Percentiles rank a stretch among this genome's conserved stretches.
phyloP scores from a whole-genome alignment of 2,329 filamentous ascomycete species.

The Pseudogymnoascus sp. region DNA sequence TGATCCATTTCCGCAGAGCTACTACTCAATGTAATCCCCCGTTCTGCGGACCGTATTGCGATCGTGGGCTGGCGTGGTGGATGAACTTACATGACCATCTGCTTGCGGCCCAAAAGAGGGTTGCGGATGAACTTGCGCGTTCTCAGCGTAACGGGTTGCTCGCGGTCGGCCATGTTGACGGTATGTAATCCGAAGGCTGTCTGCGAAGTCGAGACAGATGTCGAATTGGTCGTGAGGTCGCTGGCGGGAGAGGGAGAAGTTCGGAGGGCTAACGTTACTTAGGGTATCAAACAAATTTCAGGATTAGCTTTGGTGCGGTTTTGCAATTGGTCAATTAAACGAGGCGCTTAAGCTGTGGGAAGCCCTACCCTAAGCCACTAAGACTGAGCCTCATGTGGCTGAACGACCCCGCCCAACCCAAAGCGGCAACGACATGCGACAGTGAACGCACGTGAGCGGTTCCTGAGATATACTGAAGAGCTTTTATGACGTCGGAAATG shows the following conservation, averaged over 20 bases:
- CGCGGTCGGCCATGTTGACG: slow-evolving; percentile 81
- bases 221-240: slow-evolving; percentile 23
- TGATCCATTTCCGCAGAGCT: slow-evolving; percentile 11
- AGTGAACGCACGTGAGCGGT: neutral
- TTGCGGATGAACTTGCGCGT: slow-evolving; percentile 99
- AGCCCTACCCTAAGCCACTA: slow-evolving; percentile 10
- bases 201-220: slow-evolving; percentile 27
- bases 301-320: slow-evolving; percentile 12
- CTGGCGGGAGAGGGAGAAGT: slow-evolving; percentile 15
- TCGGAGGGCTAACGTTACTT: slow-evolving; percentile 12
- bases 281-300: slow-evolving; percentile 12
- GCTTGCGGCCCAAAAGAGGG: slow-evolving; percentile 95
- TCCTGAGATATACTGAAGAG: neutral
- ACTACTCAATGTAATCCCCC: slow-evolving; percentile 13
- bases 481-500: slow-evolving; percentile 6
- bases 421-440: slow-evolving; percentile 4
- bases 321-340: neutral
- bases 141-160: slow-evolving; percentile 72
- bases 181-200: slow-evolving; percentile 30
- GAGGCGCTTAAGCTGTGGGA: slow-evolving; percentile 3
- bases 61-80: slow-evolving; percentile 15
- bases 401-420: slow-evolving; percentile 8
- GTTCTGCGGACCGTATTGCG: slow-evolving; percentile 12
- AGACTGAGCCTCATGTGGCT: slow-evolving; percentile 10
- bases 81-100: slow-evolving; percentile 95